phyloP scores from a whole-genome alignment of 2,329 filamentous ascomycete species.

The Aspergillus udagawae region DNA sequence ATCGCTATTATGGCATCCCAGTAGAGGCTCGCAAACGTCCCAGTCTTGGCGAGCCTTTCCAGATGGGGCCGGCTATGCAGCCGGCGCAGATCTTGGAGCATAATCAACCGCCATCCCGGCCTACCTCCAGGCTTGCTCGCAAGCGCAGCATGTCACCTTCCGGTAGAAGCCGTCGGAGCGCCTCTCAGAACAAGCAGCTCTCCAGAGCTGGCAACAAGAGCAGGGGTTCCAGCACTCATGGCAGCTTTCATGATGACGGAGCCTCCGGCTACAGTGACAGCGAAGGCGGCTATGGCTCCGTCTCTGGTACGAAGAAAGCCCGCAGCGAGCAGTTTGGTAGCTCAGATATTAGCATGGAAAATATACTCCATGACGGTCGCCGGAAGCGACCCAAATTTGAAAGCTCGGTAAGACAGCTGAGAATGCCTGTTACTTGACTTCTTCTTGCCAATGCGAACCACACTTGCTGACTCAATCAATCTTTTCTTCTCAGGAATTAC shows the following conservation, averaged over 20 bases:
- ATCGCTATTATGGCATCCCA: slow-evolving; percentile 46
- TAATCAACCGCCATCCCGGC: slow-evolving; percentile 61
- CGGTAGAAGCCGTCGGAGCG: slow-evolving; percentile 69
- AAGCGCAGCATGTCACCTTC: slow-evolving; percentile 76
- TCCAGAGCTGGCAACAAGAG: slow-evolving; percentile 66
- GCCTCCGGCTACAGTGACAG: slow-evolving; percentile 79
- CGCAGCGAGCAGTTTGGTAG: slow-evolving; percentile 83
- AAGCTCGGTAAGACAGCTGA: slow-evolving; percentile 73
- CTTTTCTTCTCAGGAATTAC: slow-evolving; percentile 68
- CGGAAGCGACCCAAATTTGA: slow-evolving; percentile 93
- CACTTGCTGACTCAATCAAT: slow-evolving; percentile 10
- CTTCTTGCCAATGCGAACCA: slow-evolving; percentile 13
- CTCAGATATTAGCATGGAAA: slow-evolving; percentile 95
- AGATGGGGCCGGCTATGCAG: slow-evolving; percentile 56
- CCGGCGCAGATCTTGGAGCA: slow-evolving; percentile 51
- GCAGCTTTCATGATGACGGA: slow-evolving; percentile 64
- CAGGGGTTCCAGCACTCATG: slow-evolving; percentile 57
- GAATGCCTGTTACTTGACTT: slow-evolving; percentile 15
- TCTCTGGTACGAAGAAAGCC: slow-evolving; percentile 65
- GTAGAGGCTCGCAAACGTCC: slow-evolving; percentile 52
- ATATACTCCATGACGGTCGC: slow-evolving; percentile 94
- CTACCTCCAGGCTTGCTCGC: slow-evolving; percentile 65
- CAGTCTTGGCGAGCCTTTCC: slow-evolving; percentile 61
- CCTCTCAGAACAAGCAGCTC: slow-evolving; percentile 69
- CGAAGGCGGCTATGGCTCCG: slow-evolving; percentile 72